phyloP scores from a whole-genome alignment of 768 basidiomycete genomes.

The Xerocomus brunneocitrinus region DNA sequence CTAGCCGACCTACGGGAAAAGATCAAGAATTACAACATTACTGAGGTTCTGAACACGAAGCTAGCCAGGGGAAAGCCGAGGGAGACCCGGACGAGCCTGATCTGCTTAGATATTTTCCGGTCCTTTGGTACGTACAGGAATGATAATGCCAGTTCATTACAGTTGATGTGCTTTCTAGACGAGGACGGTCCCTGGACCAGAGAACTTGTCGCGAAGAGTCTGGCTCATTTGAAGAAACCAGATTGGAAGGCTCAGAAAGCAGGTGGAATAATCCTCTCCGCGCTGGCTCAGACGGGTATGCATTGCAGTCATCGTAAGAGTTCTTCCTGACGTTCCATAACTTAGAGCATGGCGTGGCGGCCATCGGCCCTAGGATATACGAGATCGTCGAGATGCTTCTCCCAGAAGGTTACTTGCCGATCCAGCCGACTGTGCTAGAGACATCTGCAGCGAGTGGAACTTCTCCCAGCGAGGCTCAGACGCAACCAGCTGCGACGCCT shows the following conservation, averaged over 20 bases:
- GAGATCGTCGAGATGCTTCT: slow-evolving; percentile 20
- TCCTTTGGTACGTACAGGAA: slow-evolving; percentile 13
- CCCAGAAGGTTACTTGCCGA: slow-evolving; percentile 7
- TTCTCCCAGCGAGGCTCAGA: not conserved
- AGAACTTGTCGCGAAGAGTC: slow-evolving; percentile 10
- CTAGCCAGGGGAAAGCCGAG: slow-evolving; percentile 9
- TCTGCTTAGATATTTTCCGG: slow-evolving; percentile 21
- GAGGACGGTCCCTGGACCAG: slow-evolving; percentile 7
- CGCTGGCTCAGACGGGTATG: slow-evolving; percentile 19
- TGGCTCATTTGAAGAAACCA: not conserved
- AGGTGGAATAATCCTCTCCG: slow-evolving; percentile 20
- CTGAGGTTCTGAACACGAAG: slow-evolving; percentile 14
- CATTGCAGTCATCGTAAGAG: not conserved
- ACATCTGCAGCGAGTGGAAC: not conserved
- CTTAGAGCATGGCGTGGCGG: slow-evolving; percentile 13
- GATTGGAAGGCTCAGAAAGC: slow-evolving; percentile 21
- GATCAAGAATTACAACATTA: slow-evolving; percentile 14
- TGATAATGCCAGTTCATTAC: no score
- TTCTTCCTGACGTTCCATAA: not conserved
- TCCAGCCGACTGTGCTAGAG: not conserved
- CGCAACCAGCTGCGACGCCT: not conserved
- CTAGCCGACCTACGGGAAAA: slow-evolving; percentile 13
- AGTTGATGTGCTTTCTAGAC: slow-evolving; percentile 6
- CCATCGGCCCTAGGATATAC: slow-evolving; percentile 3
- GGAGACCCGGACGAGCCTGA: slow-evolving; percentile 20